Evolutionary conservation across 345 rosid genomes (phyloP), one percentile per base, ranked within the genome.

Genomic region (Citrus glauca): DNA sequence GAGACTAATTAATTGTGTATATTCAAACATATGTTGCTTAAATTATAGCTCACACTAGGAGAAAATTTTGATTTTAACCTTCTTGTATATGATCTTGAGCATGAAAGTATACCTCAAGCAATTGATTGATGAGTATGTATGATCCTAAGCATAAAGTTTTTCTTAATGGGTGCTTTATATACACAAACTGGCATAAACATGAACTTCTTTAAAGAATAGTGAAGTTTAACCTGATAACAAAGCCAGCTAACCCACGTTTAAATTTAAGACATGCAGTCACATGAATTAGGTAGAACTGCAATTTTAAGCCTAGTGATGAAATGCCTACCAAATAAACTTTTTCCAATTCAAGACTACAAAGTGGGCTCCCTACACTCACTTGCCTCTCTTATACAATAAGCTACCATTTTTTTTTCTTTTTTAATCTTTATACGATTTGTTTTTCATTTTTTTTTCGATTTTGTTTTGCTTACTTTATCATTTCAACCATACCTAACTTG

Each of bases 371-470:
- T 66, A 11, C 74, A 69, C 27, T 74, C 66, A 73, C 78, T 78
- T 64, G 69, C 72, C 72, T 82, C 81, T 74, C 82, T 82, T 82
- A 8, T 62, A 64, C 67, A 74, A 74, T 55, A 82, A 74, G 81
- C 79, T 42, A 74, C 75, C 79, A 16, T 16, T 50, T 8, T 60
- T 11, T 27, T 2, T 25, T 50, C 14, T 27, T 25, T 5, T 11
- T 10, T 2, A 3, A 9, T 62, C 30, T 64, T 30, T 30, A 11
- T 62, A 27, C 33, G 6, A 16, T 17, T 63, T 75, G 24, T 79
- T 67, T 48, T 16, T 2, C 19, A 0, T 20, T 22, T 32, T 20
- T 67, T 50, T 69, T 33, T 1, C 14, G 17, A 24, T 42, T 45
- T 20, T 19, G 35, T 64, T 60, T 80, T 53, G 32, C 83, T 80